Base-by-base conservation (phyloP, 208 protist genomes). In the Trypanosoma rangeli region DNA sequence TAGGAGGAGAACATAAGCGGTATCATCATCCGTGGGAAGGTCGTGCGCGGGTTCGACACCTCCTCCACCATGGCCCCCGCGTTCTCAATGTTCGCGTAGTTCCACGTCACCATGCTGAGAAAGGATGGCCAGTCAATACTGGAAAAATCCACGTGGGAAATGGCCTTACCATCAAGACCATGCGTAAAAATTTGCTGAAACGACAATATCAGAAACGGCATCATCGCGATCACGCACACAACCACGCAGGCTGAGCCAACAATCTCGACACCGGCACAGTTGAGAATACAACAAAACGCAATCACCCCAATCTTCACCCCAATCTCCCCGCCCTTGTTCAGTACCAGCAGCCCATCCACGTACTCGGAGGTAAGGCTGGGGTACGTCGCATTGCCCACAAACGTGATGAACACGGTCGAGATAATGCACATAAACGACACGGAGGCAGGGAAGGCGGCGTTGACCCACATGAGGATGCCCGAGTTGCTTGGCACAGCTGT, bases 71-170 rank as follows among this genome's bases (percentile, higher is more conserved):
- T 76, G 1, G 89, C 76, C 29, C 89, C 89, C 33, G 85, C 81
- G 72, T 94, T 94, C 62, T 94, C 89, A 71, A 94, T 90, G 78
- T 94, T 94, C 22, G 89, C 89, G 70, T 92, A 94, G 76, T 92
- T 94, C 86, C 89, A 94, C 68, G 84, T 92, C 61, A 92, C 86
- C 74, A 94, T 92, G 55, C 83, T 86, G 64, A 94, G 85, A 73
- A 94, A 94, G 26, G 64, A 64, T 20, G 83, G 65, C 86, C 89
- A 94, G 29, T 86, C 65, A 46, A 91, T 84, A n/a, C 57, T 59
- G 58, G 73, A 73, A 55, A 82, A 58, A 26, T 88, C 76, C 22
- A 88, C 80, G 64, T 90, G 73, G 9, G 89, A 73, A 42, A 94
- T 76, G 42, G 85, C 84, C 42, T 56, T 70, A 22, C 44, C 49